A percentile compares a stretch with the other conserved stretches of the same genome.
Evolutionary conservation across 164 flowering plant species (phyloP).

Genomic region (Dillenia turbinata): DNA sequence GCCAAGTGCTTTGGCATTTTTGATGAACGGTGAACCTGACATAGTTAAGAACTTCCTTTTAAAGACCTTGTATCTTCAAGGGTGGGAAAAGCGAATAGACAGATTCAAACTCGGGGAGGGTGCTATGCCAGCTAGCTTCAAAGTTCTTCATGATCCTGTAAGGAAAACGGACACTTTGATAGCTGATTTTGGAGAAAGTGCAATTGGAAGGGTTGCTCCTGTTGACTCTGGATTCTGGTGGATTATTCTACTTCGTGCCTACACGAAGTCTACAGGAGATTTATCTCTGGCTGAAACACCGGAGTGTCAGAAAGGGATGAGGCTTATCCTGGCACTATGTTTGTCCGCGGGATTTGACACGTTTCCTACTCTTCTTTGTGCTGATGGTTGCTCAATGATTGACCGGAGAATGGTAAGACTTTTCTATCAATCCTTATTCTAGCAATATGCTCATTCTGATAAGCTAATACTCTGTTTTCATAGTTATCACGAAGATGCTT

Average conservation of each 20-base stretch:
- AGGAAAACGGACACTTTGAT: slow-evolving; percentile 52
- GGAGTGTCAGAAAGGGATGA: slow-evolving; percentile 62
- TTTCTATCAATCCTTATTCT: neutral
- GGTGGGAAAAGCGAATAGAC: slow-evolving; percentile 69
- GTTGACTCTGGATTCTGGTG: slow-evolving; percentile 22
- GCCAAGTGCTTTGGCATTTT: slow-evolving; percentile 70
- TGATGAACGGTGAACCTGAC: slow-evolving; percentile 75
- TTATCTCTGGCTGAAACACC: slow-evolving; percentile 55
- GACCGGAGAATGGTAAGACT: slow-evolving; percentile 66
- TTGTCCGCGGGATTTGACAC: slow-evolving; percentile 75
- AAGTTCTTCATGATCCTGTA: slow-evolving; percentile 62
- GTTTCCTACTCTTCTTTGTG: slow-evolving; percentile 70
- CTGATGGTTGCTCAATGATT: slow-evolving; percentile 75
- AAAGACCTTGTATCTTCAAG: slow-evolving; percentile 59
- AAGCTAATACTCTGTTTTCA: neutral
- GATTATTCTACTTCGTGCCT: slow-evolving; percentile 73
- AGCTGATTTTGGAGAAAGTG: slow-evolving; percentile 78
- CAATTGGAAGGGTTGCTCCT: slow-evolving; percentile 78
- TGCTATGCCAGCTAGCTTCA: slow-evolving; percentile 78
- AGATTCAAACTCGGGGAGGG: slow-evolving; percentile 69
- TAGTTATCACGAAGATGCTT: neutral
- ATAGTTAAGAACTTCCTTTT: slow-evolving; percentile 64
- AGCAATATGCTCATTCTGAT: neutral
- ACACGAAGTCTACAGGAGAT: slow-evolving; percentile 74
- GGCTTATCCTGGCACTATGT: slow-evolving; percentile 53